Evolutionary conservation across 2,329 filamentous ascomycete species (phyloP).

Genomic region (Chaetothyriales sp.): DNA sequence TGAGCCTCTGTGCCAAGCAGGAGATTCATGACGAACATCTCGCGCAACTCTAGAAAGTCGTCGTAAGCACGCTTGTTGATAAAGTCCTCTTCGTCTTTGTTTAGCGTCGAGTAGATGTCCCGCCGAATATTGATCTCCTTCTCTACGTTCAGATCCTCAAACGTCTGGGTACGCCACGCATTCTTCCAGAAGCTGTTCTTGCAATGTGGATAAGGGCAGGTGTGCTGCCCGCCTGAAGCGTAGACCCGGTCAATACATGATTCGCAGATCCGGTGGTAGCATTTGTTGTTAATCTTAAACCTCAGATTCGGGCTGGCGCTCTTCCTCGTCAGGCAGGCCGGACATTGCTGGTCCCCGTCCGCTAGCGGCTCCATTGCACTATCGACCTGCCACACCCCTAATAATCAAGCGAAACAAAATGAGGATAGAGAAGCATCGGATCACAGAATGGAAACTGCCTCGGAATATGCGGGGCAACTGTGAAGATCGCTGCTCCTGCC

Average conservation of each 20-base stretch:
- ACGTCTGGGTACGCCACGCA: conserved; percentile 77
- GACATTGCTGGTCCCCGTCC: conserved; percentile 40
- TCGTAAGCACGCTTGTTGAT: conserved; percentile 73
- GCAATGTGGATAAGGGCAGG: conserved; percentile 84
- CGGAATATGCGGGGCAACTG: too few relatives aligned
- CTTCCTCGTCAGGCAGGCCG: conserved; percentile 90
- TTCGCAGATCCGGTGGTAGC: conserved; percentile 98
- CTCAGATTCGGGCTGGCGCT: conserved; percentile 91
- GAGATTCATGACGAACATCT: conserved; percentile 79
- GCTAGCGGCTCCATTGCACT: background rate
- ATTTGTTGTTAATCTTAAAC: conserved; percentile 94
- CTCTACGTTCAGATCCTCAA: conserved; percentile 76
- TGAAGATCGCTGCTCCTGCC: background rate
- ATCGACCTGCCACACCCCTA: background rate
- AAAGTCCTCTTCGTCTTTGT: conserved; percentile 82
- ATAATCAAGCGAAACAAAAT: background rate
- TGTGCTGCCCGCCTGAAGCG: conserved; percentile 65
- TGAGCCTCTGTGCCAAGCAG: conserved; percentile 57
- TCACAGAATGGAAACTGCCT: background rate
- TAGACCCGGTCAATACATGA: conserved; percentile 93
- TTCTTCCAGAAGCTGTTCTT: conserved; percentile 53
- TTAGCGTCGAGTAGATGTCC: conserved; percentile 39
- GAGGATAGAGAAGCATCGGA: background rate
- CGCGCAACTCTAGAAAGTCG: conserved; percentile 86
- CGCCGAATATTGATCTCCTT: conserved; percentile 85